A percentile compares a stretch with the other conserved stretches of the same genome.
These are phyloP conservation scores for Daldinia caldariorum DNA, from an alignment of 495 filamentous ascomycete genomes.

Conservation along the genomic window DNA sequence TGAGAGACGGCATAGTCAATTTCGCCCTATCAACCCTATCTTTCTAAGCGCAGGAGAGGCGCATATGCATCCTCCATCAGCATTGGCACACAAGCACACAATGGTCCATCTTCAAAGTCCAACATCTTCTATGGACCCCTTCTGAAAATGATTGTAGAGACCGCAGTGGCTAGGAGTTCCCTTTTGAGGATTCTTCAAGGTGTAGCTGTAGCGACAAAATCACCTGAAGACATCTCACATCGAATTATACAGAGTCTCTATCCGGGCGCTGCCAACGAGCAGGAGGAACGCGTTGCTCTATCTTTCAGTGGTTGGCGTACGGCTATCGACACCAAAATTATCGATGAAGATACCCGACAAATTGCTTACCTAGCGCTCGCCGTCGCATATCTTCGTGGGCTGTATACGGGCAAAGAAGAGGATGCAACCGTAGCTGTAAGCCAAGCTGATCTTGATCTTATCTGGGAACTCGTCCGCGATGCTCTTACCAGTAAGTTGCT, in stretches of 20 bases:
- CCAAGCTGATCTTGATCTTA: not conserved
- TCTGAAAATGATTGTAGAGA: not conserved
- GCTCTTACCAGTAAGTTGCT: conserved; percentile 1
- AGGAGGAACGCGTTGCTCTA: not conserved
- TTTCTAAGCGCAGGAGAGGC: too few species aligned
- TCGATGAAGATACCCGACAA: conserved; percentile 8
- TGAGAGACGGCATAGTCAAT: not conserved
- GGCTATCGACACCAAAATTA: conserved; percentile 2
- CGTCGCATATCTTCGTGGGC: conserved; percentile 14
- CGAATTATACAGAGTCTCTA: not conserved
- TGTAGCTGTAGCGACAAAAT: conserved; percentile 6
- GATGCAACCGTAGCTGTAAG: not conserved
- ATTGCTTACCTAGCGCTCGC: conserved; percentile 14
- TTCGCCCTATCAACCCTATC: not conserved
- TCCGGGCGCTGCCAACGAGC: not conserved
- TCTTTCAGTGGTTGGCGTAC: not conserved
- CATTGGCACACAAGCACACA: not conserved
- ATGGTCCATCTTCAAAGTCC: not conserved
- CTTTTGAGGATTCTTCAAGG: conserved; percentile 4
- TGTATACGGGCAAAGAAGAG: not conserved
- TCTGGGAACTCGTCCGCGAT: conserved; percentile 4
- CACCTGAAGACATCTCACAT: not conserved
- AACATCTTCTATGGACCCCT: conserved; percentile 2
- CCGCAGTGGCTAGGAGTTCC: not conserved
- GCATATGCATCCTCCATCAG: too few species aligned